Base-by-base conservation (phyloP, 2,329 filamentous ascomycete genomes). In the Basipetospora sp. region DNA sequence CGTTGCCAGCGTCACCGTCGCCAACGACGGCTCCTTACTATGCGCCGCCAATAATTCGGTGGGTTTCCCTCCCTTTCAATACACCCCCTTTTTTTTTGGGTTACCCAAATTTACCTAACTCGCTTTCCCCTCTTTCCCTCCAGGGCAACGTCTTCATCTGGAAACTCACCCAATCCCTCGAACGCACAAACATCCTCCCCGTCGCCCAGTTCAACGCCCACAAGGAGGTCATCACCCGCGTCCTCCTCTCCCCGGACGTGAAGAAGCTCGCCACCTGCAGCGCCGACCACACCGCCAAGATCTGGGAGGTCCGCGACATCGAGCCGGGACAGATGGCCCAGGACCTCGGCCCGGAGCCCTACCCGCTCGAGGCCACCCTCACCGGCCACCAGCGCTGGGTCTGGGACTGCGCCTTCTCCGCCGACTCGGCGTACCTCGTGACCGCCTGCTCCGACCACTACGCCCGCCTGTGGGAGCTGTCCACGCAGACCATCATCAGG, bases 121-220 rank as follows among this genome's bases (percentile, higher is more conserved):
- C 8, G 27, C 17, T 31, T 31, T 27, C 13, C 8, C 19, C 17
- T 31, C 25, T 27, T 30, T 8, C 13, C 27, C 8, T 27, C 4
- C 16, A 94, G 83, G 90, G 90, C 47, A 92, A 92, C 50, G 87
- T 96, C 45, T 98, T 93, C 55, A 85, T 98, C 48, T 98, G 90
- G 90, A 80, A 84, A 46, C 82, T 98, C 54, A 73, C 87, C 43
- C 86, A 93, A 51, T 76, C 75, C 42, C 76, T 74, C 46, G 85
- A 94, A 41, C 70, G 80, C 42, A 94, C 87, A 20, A 78, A 83
- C 44, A 77, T 94, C 13, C 69, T 92, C 1, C 86, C 87, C 2
- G 74, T 94, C 42, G 88, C 84, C 41, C 84, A 84, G 45, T 94
- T 94, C 65, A 77, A 75, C 45, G 87, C 87, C 2, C 87, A 94